Evolutionary conservation across 345 rosid genomes (phyloP).

Genomic region (Viola odorata): DNA sequence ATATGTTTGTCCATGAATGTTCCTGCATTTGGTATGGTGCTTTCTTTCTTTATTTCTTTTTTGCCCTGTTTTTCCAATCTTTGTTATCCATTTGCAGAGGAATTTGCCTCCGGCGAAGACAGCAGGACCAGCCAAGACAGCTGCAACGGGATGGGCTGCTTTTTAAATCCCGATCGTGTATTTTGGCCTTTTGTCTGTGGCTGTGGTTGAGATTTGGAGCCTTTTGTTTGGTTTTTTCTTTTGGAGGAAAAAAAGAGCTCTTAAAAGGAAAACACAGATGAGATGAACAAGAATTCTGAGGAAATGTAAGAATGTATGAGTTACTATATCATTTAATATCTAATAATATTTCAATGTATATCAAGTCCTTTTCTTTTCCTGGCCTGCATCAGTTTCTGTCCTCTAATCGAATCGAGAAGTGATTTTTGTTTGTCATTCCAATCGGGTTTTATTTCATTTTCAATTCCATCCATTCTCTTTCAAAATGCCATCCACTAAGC

Average conservation of each 20-base stretch:
- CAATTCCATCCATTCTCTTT: no score
- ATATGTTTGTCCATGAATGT: neutral
- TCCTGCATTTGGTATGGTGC: neutral
- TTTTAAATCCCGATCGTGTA: constrained; percentile 33
- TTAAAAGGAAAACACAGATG: neutral
- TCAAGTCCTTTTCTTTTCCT: no score
- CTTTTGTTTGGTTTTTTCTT: constrained; percentile 20
- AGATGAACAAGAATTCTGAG: neutral
- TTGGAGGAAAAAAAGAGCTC: neutral
- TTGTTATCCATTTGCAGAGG: constrained; percentile 44
- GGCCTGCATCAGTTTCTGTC: no score
- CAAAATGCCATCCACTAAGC: no score
- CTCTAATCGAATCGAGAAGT: no score
- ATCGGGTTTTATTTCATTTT: no score
- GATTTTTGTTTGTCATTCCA: no score
- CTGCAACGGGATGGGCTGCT: constrained; percentile 98
- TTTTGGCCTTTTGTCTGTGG: constrained; percentile 1
- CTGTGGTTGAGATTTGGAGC: constrained; percentile 5
- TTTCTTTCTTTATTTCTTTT: neutral
- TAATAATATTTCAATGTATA: no score
- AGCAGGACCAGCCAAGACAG: constrained; percentile 46
- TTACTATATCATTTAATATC: no score
- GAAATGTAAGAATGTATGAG: neutral
- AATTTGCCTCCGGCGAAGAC: constrained; percentile 63
- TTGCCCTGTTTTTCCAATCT: no score